phyloP scores from a whole-genome alignment of 108 stramenopile species.

The Aurantiochytrium sp. region DNA sequence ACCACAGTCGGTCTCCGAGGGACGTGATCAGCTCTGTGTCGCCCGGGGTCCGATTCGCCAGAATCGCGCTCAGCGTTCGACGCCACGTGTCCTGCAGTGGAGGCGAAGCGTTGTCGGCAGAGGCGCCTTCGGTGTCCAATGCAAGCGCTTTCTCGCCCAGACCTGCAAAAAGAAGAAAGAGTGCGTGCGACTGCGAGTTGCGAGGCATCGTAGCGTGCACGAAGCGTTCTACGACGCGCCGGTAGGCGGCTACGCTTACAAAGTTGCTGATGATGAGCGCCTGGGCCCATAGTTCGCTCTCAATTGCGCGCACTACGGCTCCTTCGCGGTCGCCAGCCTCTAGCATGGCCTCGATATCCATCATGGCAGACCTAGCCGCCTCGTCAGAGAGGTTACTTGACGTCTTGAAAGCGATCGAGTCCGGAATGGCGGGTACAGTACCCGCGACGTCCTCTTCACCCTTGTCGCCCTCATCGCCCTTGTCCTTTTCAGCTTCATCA shows the following conservation, averaged over 20 bases:
- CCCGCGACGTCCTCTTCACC: no score
- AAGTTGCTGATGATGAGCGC: conserved; percentile 12
- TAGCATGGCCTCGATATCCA: neutral
- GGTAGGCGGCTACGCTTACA: neutral
- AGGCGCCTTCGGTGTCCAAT: neutral
- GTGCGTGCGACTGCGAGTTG: neutral
- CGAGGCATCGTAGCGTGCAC: neutral
- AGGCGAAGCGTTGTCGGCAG: neutral
- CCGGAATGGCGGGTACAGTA: neutral
- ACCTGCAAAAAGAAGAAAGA: neutral
- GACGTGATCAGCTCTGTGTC: neutral
- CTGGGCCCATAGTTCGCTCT: conserved; percentile 8
- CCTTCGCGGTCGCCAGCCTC: neutral
- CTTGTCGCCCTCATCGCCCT: no score
- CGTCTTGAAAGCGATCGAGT: neutral
- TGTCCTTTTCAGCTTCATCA: no score
- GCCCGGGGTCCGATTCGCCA: conserved; percentile 4
- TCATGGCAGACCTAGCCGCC: neutral
- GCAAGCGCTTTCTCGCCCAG: neutral
- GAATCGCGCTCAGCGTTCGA: neutral
- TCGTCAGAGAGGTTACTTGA: neutral
- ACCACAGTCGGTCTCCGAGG: neutral
- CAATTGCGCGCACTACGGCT: neutral
- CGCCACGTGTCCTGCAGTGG: neutral
- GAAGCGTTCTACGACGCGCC: neutral